Conservation (phyloP, 495 filamentous ascomycete species). For the Lentithecium fluviatile region DNA sequence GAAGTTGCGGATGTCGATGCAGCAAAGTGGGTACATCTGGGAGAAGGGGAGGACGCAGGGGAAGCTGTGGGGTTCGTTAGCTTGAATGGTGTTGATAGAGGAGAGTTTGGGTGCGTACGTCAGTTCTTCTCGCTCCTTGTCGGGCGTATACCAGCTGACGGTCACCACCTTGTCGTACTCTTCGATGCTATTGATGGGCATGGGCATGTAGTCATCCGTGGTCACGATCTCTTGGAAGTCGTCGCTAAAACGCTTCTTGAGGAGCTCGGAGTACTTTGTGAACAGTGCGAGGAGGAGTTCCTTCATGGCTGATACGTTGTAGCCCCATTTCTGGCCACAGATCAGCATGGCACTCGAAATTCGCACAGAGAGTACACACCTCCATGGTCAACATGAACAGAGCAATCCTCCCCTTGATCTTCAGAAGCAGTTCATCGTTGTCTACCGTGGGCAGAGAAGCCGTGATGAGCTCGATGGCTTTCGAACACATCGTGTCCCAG, state of each 20-base stretch:
- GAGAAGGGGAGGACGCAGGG: conserved; percentile 94
- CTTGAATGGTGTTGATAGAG: background rate
- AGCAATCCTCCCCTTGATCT: conserved; percentile 87
- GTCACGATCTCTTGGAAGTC: conserved; percentile 96
- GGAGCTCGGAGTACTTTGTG: conserved; percentile 86
- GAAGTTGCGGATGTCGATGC: conserved; percentile 95
- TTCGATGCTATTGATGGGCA: conserved; percentile 85
- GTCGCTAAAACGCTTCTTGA: conserved; percentile 85
- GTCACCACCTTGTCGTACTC: conserved; percentile 94
- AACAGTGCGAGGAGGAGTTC: conserved; percentile 82
- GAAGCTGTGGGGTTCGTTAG: conserved; percentile 57
- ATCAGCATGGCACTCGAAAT: background rate
- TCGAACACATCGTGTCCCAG: conserved; percentile 97
- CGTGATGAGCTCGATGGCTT: conserved; percentile 73
- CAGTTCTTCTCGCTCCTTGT: conserved; percentile 71
- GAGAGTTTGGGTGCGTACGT: conserved; percentile 52
- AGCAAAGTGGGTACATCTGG: conserved; percentile 97
- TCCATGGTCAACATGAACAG: conserved; percentile 98
- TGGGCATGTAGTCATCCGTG: conserved; percentile 99
- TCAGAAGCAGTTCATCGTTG: conserved; percentile 79
- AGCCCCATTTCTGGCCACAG: conserved; percentile 63
- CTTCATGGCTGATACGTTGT: conserved; percentile 77
- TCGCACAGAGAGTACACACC: conserved; percentile 45
- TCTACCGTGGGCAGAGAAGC: conserved; percentile 72
- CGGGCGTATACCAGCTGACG: conserved; percentile 88